phyloP scores from a whole-genome alignment of 2,329 filamentous ascomycete genomes.

The Botryotinia globosa region DNA sequence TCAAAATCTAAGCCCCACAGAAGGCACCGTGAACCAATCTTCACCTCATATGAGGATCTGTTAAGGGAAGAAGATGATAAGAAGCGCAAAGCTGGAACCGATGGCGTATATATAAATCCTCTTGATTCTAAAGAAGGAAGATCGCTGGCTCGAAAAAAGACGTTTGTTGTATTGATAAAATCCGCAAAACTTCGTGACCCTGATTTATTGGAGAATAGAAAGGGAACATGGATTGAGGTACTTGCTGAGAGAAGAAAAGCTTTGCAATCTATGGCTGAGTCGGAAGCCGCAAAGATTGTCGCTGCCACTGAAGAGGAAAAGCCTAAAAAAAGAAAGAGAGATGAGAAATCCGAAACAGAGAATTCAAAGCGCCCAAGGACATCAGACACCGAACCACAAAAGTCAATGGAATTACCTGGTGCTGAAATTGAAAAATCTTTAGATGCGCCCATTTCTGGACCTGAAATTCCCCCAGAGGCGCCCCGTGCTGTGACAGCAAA shows the following conservation, averaged over 20 bases:
- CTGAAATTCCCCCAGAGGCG: neutral
- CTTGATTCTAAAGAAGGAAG: constrained; percentile 30
- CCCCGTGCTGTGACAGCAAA: neutral
- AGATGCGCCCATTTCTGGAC: neutral
- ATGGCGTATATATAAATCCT: constrained; percentile 26
- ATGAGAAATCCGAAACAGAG: neutral
- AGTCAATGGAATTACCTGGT: neutral
- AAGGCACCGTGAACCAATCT: constrained; percentile 5
- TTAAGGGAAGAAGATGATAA: constrained; percentile 19
- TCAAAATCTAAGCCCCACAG: neutral
- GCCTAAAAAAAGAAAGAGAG: constrained; percentile 17
- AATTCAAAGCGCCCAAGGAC: neutral
- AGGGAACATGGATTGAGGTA: constrained; percentile 26
- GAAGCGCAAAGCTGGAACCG: constrained; percentile 22
- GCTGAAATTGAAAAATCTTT: neutral
- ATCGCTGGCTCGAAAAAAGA: constrained; percentile 35
- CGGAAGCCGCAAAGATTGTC: constrained; percentile 6
- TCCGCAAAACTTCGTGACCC: constrained; percentile 34
- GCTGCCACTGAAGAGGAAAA: constrained; percentile 3
- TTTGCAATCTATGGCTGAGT: constrained; percentile 8
- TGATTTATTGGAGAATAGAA: constrained; percentile 22
- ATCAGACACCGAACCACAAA: neutral
- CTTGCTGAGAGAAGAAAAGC: constrained; percentile 20
- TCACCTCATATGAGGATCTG: constrained; percentile 21
- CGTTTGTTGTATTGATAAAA: constrained; percentile 37